Base-by-base conservation (phyloP, 495 filamentous ascomycete genomes). In the Penicillium macrosclerotiorum region DNA sequence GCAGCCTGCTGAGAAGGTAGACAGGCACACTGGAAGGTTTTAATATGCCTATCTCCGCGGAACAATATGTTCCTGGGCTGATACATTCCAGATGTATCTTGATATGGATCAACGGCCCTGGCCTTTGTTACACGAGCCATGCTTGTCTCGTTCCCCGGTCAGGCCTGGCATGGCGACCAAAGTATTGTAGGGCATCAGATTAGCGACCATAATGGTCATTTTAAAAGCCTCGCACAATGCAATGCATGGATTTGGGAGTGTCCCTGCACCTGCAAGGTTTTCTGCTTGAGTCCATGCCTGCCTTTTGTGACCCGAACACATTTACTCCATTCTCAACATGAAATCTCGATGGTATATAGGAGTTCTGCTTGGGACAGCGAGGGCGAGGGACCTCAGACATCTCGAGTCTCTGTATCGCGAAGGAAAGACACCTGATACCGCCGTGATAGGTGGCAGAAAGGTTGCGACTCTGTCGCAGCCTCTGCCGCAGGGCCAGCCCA, bases 401-500 rank as follows among this genome's bases (percentile, higher is more conserved):
- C 44, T 39, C 18, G 44, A 47, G 26, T 5, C 26, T 8, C 27
- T 40, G 0, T 47, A 47, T 16, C 26, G 17, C 1, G 36, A 39
- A 22, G 44, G 44, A 32, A 47, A 16, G 12, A 47, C 44, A 11
- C 27, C 44, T 5, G 44, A 47, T 9, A 39, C 35, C 9, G 12
- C 18, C 8, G 8, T 20, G 1, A 39, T 47, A 32, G 35, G 25
- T n/a, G 44, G 44, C 2, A 17, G 9, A 3, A 3, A 47, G n/a
- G 44, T 47, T 7, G 11, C 35, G 12, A 39, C 44, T 11, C 27
- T 47, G 9, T 38, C 44, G 11, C 44, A 47, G 14, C 16, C 44
- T 24, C 23, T 40, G 17, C 44, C 44, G 8, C 17, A 39, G 25
- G 44, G 44, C 35, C 14, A 37, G 1, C 2, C 41, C 7, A 43